These are phyloP conservation scores for Phialophora verrucosa DNA, from an alignment of 2,329 filamentous ascomycete genomes.

Conservation along the genomic window DNA sequence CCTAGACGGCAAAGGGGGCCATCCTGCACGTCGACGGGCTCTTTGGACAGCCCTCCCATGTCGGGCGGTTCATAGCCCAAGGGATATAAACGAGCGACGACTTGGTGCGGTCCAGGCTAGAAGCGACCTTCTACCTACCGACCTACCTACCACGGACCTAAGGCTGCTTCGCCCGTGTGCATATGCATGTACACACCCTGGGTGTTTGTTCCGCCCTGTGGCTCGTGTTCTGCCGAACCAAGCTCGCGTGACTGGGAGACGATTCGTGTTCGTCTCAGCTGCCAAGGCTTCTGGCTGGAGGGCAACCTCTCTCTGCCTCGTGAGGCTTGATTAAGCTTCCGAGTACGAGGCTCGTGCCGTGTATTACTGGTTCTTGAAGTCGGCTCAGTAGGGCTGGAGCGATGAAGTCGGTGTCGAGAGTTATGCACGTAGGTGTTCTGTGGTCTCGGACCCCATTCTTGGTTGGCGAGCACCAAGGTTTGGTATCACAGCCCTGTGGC, in stretches of 20 bases:
- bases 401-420: neutral
- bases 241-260: neutral
- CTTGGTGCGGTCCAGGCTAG: neutral
- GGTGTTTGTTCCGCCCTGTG: neutral
- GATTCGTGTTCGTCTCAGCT: slow-evolving; percentile 7
- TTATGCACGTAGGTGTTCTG: neutral
- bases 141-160: neutral
- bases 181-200: neutral
- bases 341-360: slow-evolving; percentile 6
- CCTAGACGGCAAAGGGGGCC: too few relatives aligned
- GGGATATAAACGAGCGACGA: neutral
- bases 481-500: neutral
- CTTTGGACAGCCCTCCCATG: neutral
- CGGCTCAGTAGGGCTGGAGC: neutral
- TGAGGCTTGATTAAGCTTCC: slow-evolving; percentile 6
- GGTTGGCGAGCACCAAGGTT: neutral
- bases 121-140: neutral
- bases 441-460: neutral
- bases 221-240: neutral
- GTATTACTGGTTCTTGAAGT: neutral
- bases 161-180: neutral
- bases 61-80: neutral
- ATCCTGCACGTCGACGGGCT: neutral
- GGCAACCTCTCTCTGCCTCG: neutral
- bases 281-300: neutral